Conservation (phyloP, 2,329 filamentous ascomycete genomes). For the Pyrenochaeta sp. region DNA sequence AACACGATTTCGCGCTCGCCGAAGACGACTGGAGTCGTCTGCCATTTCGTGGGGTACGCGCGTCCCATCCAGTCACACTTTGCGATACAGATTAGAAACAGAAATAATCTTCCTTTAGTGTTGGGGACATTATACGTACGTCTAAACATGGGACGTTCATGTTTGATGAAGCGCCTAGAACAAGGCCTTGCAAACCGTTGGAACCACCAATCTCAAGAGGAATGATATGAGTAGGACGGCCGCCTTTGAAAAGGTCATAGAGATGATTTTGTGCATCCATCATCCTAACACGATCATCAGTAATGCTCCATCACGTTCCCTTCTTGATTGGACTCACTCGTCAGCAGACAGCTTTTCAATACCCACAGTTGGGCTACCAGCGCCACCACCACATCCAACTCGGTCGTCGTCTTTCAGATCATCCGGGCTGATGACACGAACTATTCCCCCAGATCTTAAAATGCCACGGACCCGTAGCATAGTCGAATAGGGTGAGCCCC, state of each 20-base stretch:
- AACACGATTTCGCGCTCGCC: constrained; percentile 50
- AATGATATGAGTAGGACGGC: constrained; percentile 46
- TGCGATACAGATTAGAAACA: no score
- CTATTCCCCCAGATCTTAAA: constrained; percentile 48
- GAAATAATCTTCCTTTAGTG: no score
- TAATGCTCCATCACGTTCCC: no score
- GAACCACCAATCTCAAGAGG: constrained; percentile 58
- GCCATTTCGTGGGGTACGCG: constrained; percentile 56
- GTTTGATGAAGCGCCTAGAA: constrained; percentile 47
- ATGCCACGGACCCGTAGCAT: constrained; percentile 54
- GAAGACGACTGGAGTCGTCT: constrained; percentile 54
- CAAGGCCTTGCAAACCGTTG: constrained; percentile 52
- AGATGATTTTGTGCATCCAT: constrained; percentile 48
- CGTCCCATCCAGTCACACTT: constrained; percentile 59
- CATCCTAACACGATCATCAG: constrained; percentile 30
- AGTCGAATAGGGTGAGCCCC: constrained; percentile 55
- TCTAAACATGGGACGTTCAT: constrained; percentile 55
- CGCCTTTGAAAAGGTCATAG: constrained; percentile 41
- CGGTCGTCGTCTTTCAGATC: constrained; percentile 54
- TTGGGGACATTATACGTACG: no score
- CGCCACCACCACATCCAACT: constrained; percentile 56
- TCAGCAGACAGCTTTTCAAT: constrained; percentile 54
- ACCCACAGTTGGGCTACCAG: constrained; percentile 54
- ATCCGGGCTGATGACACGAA: constrained; percentile 52
- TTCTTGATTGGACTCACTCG: constrained; percentile 48